Evolutionary conservation across 768 basidiomycete species (phyloP).

Genomic region (Rhodotorula graminis): DNA sequence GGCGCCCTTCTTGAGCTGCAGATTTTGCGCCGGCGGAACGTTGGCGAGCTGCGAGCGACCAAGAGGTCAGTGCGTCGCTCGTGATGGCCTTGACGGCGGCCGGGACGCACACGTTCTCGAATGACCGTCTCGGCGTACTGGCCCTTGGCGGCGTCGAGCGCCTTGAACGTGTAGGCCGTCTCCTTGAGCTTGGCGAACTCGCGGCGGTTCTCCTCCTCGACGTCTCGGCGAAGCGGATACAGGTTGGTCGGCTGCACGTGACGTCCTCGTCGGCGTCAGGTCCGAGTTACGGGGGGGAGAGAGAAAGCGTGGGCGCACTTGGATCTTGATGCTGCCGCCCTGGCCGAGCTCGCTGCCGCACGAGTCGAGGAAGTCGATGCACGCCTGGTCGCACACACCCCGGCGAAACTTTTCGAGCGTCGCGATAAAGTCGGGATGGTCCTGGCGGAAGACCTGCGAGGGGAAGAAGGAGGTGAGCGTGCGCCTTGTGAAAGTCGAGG

Average conservation of each 20-base stretch:
- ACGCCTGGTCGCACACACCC: slow-evolving; percentile 38
- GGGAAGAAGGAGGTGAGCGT: not conserved
- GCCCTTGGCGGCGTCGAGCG: slow-evolving; percentile 42
- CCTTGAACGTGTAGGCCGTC: slow-evolving; percentile 43
- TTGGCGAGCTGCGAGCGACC: slow-evolving; percentile 35
- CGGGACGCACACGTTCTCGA: slow-evolving; percentile 41
- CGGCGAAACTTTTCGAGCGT: slow-evolving; percentile 46
- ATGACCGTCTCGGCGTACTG: slow-evolving; percentile 35
- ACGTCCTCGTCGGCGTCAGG: no score
- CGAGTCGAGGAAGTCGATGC: slow-evolving; percentile 32
- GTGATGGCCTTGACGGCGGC: no score
- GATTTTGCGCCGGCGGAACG: slow-evolving; percentile 44
- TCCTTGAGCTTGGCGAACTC: slow-evolving; percentile 45
- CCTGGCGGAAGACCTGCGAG: slow-evolving; percentile 46
- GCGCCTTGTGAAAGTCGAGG: not conserved
- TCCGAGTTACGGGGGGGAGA: not conserved
- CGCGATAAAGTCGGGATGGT: slow-evolving; percentile 43
- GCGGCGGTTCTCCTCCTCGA: slow-evolving; percentile 46
- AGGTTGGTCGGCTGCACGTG: slow-evolving; percentile 34
- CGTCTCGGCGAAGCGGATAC: slow-evolving; percentile 45
- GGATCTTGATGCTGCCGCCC: slow-evolving; percentile 42
- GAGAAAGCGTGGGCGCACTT: not conserved
- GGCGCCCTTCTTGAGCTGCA: slow-evolving; percentile 46
- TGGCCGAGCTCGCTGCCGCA: slow-evolving; percentile 40
- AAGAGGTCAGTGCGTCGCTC: not conserved